Evolutionary conservation across 164 flowering plant genomes (phyloP).

Genomic region (Chloranthus sessilifolius): DNA sequence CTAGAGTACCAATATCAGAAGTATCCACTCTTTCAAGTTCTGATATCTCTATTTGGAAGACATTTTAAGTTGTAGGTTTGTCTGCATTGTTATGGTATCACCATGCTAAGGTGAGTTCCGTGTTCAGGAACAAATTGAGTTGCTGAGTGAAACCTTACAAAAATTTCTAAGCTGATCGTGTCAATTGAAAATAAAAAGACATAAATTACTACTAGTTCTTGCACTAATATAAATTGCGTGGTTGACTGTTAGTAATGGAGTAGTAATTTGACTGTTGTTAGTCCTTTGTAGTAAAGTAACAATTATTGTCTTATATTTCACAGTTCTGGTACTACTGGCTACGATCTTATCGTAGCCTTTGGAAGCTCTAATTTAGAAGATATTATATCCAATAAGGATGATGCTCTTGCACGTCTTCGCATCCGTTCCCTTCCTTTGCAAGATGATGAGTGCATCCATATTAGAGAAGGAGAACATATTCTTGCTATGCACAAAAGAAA

Average conservation of each 20-base stretch:
- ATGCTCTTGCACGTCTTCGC: constrained; percentile 25
- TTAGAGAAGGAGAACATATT: constrained; percentile 33
- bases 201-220: not conserved
- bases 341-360: constrained; percentile 29
- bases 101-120: no score
- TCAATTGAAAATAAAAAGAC: constrained; percentile 2
- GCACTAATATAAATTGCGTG: not conserved
- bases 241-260: not conserved
- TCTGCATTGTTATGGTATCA: no score
- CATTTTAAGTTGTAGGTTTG: no score
- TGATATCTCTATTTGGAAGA: no score
- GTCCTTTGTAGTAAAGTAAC: not conserved
- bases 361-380: constrained; percentile 20
- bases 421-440: constrained; percentile 34
- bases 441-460: constrained; percentile 30
- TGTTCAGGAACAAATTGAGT: no score
- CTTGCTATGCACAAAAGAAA: constrained; percentile 23
- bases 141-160: no score
- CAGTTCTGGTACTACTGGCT: constrained; percentile 18
- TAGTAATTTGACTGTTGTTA: not conserved
- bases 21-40: no score
- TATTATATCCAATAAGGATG: constrained; percentile 21
- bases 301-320: not conserved
- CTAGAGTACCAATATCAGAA: no score
- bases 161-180: no score